phyloP scores from a whole-genome alignment of 1,284 basidiomycete genomes.

The Ganoderma multipileum region DNA sequence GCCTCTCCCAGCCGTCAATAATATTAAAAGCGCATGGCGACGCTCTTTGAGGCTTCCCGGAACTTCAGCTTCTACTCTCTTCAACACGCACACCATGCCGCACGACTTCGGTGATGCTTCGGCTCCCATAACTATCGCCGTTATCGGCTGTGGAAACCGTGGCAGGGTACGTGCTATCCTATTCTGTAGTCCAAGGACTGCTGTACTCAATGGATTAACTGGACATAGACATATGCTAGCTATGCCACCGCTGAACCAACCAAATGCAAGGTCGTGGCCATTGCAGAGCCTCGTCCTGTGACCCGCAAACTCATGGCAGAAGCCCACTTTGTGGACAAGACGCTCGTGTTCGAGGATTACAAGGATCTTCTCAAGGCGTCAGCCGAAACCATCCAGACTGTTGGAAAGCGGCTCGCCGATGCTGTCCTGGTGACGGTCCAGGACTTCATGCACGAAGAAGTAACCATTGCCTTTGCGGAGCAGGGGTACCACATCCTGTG shows the following conservation, averaged over 20 bases:
- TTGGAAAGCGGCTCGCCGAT: slow-evolving; percentile 77
- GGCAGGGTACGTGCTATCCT: slow-evolving; percentile 59
- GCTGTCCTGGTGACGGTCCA: slow-evolving; percentile 82
- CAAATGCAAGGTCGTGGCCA: slow-evolving; percentile 77
- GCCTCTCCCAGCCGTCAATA: slow-evolving; percentile 19
- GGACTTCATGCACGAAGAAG: slow-evolving; percentile 78
- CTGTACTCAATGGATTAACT: background rate
- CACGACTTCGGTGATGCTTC: slow-evolving; percentile 27
- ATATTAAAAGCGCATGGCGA: slow-evolving; percentile 32
- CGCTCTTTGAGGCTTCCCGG: slow-evolving; percentile 26
- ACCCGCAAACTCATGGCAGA: slow-evolving; percentile 66
- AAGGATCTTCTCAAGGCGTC: slow-evolving; percentile 73
- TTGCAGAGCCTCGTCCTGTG: slow-evolving; percentile 80
- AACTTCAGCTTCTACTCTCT: slow-evolving; percentile 9
- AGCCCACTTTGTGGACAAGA: slow-evolving; percentile 62
- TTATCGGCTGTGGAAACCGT: slow-evolving; percentile 83
- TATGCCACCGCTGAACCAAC: slow-evolving; percentile 70
- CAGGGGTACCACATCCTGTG: slow-evolving; percentile 89
- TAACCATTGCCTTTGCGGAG: slow-evolving; percentile 74
- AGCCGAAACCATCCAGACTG: slow-evolving; percentile 62
- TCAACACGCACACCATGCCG: slow-evolving; percentile 33
- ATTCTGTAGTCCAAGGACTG: background rate
- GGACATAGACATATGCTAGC: slow-evolving; percentile 67
- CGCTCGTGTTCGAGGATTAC: slow-evolving; percentile 78
- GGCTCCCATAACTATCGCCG: slow-evolving; percentile 52